Evolutionary conservation across 371 early-diverging fungal species (phyloP).

Genomic region (Mortierella sp.): DNA sequence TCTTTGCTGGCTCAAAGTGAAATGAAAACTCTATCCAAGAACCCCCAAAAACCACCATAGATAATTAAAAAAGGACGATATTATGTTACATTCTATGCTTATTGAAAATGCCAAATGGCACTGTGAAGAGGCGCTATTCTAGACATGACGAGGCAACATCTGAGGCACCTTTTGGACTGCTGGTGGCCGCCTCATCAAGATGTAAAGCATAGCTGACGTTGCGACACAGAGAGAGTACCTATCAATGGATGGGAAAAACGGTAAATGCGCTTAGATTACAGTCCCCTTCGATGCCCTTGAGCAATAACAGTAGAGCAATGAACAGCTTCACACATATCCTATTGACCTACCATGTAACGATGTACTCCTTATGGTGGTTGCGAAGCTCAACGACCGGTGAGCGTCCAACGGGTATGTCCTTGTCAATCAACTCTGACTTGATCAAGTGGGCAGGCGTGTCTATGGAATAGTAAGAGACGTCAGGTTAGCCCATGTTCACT

Average conservation of each 20-base stretch:
- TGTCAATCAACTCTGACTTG: conserved; percentile 62
- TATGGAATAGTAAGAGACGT: conserved; percentile 51
- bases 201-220: conserved; percentile 77
- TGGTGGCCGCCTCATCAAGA: conserved; percentile 61
- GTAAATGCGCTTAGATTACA: neutral
- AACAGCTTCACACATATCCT: neutral
- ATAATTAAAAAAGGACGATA: neutral
- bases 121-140: neutral
- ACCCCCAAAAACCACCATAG: neutral
- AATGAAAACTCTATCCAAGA: neutral
- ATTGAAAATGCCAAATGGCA: neutral
- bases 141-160: conserved; percentile 54
- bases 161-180: conserved; percentile 39
- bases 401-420: conserved; percentile 81
- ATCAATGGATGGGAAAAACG: neutral
- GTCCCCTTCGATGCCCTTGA: no score
- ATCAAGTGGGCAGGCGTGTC: conserved; percentile 56
- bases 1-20: conserved; percentile 21
- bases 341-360: conserved; percentile 85
- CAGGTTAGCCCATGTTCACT: neutral
- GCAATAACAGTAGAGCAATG: neutral
- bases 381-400: conserved; percentile 79
- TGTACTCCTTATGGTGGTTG: conserved; percentile 90
- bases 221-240: conserved; percentile 75
- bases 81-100: conserved; percentile 5